Percentiles rank a stretch among this genome's conserved stretches.
Conservation (phyloP, 1,139 yeast genomes). For the Saccharomyces hybrid region DNA sequence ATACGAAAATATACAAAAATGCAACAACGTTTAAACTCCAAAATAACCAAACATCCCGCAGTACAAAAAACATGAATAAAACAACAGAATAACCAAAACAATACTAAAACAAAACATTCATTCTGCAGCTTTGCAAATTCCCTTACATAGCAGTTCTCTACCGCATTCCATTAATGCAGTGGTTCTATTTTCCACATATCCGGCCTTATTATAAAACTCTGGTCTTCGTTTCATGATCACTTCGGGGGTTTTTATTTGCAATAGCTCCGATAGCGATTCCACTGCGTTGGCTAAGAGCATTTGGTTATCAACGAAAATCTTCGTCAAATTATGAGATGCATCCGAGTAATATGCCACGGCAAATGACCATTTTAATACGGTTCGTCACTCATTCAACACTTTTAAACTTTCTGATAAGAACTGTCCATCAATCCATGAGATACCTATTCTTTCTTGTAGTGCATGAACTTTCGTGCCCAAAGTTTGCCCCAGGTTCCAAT, state of each 20-base stretch:
- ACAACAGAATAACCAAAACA: background rate
- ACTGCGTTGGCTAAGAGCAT: constrained; percentile 63
- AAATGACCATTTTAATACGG: constrained; percentile 85
- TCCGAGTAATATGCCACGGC: constrained; percentile 68
- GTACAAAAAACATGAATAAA: background rate
- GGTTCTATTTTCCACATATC: constrained; percentile 41
- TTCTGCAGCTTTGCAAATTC: constrained; percentile 23
- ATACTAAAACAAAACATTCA: constrained; percentile 2
- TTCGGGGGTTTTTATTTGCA: constrained; percentile 51
- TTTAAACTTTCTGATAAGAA: constrained; percentile 68
- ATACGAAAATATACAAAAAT: constrained; percentile 1
- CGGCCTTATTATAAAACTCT: constrained; percentile 44
- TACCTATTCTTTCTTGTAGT: constrained; percentile 53
- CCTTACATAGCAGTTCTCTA: constrained; percentile 35
- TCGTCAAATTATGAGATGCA: constrained; percentile 39
- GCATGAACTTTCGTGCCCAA: constrained; percentile 59
- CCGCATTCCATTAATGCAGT: constrained; percentile 47
- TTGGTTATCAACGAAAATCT: constrained; percentile 68
- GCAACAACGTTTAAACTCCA: constrained; percentile 1
- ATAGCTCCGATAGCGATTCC: constrained; percentile 69
- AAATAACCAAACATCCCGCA: constrained; percentile 1
- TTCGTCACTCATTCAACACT: constrained; percentile 59
- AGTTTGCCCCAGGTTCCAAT: constrained; percentile 50
- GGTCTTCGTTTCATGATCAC: constrained; percentile 42
- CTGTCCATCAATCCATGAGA: constrained; percentile 88